A percentile compares a stretch with the other conserved stretches of the same genome.
Conservation (phyloP, 1,284 basidiomycete genomes). For the Microbotryum lychnidis-dioicae region DNA sequence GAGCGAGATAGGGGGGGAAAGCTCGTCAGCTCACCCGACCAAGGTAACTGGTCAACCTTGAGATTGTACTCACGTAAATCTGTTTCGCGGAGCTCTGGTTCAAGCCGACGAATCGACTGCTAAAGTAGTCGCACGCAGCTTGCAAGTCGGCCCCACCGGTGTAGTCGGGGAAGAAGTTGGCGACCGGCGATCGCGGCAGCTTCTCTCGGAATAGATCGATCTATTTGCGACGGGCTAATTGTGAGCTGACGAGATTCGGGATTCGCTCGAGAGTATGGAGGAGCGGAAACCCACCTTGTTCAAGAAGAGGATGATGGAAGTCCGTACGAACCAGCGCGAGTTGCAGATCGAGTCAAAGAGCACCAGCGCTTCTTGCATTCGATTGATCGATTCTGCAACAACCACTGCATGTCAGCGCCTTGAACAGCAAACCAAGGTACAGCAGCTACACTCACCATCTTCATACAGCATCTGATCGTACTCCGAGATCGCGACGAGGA, state of each 20-base stretch:
- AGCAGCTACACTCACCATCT: constrained; percentile 25
- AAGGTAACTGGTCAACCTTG: constrained; percentile 13
- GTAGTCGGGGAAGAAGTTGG: constrained; percentile 72
- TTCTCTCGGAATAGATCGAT: constrained; percentile 95
- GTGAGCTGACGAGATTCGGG: too few species aligned
- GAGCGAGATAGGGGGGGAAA: too few species aligned
- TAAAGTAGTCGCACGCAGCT: constrained; percentile 37
- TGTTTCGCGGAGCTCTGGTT: constrained; percentile 47
- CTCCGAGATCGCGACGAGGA: constrained; percentile 84
- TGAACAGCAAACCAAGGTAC: not conserved
- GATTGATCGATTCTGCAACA: constrained; percentile 53
- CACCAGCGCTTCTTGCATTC: constrained; percentile 92
- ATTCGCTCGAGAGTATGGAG: constrained; percentile 47
- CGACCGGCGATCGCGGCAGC: constrained; percentile 73
- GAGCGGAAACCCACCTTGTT: constrained; percentile 31
- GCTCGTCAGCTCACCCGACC: too few species aligned
- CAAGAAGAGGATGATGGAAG: constrained; percentile 40
- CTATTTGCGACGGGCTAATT: constrained; percentile 36
- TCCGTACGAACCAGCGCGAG: constrained; percentile 35
- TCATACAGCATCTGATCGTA: constrained; percentile 58
- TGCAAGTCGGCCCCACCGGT: constrained; percentile 35
- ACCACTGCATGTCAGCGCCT: not conserved
- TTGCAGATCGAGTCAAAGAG: constrained; percentile 69
- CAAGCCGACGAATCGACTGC: constrained; percentile 34
- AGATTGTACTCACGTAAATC: constrained; percentile 36